phyloP scores from a whole-genome alignment of 2,329 filamentous ascomycete genomes.

The Phialophora chinensis region DNA sequence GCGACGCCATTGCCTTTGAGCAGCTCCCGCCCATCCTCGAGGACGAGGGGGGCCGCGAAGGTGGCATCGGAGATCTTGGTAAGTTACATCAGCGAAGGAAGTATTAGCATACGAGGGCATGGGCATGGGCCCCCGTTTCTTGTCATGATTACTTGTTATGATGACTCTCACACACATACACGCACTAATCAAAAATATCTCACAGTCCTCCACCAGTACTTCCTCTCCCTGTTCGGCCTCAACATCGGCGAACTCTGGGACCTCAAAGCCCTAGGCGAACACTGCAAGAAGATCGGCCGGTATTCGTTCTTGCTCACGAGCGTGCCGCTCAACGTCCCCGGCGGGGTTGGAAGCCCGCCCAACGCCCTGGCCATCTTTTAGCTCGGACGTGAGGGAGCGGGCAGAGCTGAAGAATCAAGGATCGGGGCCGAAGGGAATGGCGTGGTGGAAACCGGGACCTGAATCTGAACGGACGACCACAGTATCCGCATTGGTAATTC shows the following conservation, averaged over 20 bases:
- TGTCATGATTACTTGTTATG: too few relatives aligned
- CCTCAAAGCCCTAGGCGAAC: constrained; percentile 47
- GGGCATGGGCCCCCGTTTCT: too few relatives aligned
- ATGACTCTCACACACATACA: neutral
- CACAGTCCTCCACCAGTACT: constrained; percentile 50
- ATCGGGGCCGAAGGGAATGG: neutral
- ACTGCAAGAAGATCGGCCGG: constrained; percentile 47
- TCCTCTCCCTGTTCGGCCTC: constrained; percentile 58
- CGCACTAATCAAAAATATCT: constrained; percentile 14
- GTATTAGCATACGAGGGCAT: neutral
- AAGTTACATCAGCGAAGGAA: constrained; percentile 32
- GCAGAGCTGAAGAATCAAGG: neutral
- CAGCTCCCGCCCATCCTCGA: constrained; percentile 51
- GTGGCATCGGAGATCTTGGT: constrained; percentile 48
- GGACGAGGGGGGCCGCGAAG: constrained; percentile 34
- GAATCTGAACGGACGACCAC: neutral
- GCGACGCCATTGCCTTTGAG: constrained; percentile 63
- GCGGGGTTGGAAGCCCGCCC: constrained; percentile 54
- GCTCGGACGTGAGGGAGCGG: constrained; percentile 44
- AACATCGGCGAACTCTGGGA: constrained; percentile 55
- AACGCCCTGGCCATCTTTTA: constrained; percentile 54
- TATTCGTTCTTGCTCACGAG: constrained; percentile 58
- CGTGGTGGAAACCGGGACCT: neutral
- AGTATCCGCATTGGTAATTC: neutral
- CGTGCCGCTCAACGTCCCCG: constrained; percentile 56